Evolutionary conservation across 306 rosid genomes (phyloP), one percentile per base, ranked within the genome.

Genomic region (Pyrus bretschneideri): DNA sequence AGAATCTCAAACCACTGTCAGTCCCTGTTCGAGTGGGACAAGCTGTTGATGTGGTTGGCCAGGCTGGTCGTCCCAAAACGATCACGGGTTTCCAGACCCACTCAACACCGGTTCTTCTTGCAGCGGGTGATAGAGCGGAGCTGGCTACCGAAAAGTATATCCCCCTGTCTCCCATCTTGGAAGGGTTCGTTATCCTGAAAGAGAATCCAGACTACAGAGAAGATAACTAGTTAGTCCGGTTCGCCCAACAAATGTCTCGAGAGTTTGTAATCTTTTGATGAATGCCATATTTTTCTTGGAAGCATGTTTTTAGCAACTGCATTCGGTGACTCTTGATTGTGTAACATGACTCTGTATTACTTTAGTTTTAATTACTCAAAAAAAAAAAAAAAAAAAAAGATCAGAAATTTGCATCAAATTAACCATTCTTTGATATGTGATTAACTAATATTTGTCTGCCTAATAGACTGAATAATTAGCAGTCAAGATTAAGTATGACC

Each of bases 51-150:
- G 99, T 93, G 31, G 99, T 96, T 29, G 99, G 99, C 38, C 98
- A 93, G 82, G 98, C 99, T 2, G 98, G 99, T 81, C 98, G 98
- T 58, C 98, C 98, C 1, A 96, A 93, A 81, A 91, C 99, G 13
- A 96, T 96, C 61, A 96, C 98, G 4, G 98, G 99, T 22, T 96
- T 93, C 76, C 97, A 96, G 83, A 96, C 98, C 67, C 99, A 92
- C 79, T 89, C 98, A 7, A 93, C 99, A 8, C 99, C 99, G 0
- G 99, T 96, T 78, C 99, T 96, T 69, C 89, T 96, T 52, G 98
- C 99, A 73, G 99, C 96, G 51, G 99, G 99, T 70, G 98, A 96
- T 71, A 86, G 98, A 70, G 99, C 99, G 46, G 99, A 96, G 73
- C 82, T 96, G 75, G 99, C 98, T 13, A 93, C 99, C 0, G 98